Conservation (phyloP, 2,329 filamentous ascomycete species). For the Helminthosporium solani region DNA sequence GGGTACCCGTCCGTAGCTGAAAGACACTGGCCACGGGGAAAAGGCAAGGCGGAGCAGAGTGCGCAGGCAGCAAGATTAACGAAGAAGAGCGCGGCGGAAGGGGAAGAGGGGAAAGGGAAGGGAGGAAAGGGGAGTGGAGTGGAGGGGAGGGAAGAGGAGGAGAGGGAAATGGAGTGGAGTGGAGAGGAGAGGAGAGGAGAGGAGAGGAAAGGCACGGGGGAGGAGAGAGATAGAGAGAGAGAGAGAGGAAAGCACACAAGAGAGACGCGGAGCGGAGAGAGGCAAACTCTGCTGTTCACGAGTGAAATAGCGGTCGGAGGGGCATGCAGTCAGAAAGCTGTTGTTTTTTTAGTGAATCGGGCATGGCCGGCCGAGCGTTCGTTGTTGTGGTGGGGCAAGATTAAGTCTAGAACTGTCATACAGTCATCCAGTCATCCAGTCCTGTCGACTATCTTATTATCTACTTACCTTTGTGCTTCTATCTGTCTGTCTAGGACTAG, state of each 20-base stretch:
- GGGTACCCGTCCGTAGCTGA: neutral
- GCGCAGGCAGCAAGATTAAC: neutral
- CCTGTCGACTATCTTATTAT: no score
- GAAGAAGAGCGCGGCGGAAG: neutral
- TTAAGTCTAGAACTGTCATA: no score
- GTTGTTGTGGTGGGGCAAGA: neutral
- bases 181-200: neutral
- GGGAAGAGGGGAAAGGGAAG: no score
- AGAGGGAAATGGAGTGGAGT: no score
- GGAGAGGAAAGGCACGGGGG: neutral
- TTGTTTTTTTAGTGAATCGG: neutral
- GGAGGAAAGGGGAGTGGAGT: neutral
- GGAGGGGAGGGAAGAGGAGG: no score
- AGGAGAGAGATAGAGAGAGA: no score
- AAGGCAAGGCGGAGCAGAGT: neutral
- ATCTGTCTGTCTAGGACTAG: no score
- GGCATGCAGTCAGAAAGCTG: conserved; percentile 2
- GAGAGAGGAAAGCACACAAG: no score
- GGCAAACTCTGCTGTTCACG: neutral
- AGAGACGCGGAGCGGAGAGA: no score
- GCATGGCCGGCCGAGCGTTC: neutral
- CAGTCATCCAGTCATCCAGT: no score
- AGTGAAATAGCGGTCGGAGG: neutral
- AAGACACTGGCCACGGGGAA: neutral
- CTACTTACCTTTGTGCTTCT: no score